Percentiles rank a stretch among this genome's conserved stretches.
Conservation (phyloP, 192 early-diverging fungal genomes). For the Thoreauomyces humboldtii region DNA sequence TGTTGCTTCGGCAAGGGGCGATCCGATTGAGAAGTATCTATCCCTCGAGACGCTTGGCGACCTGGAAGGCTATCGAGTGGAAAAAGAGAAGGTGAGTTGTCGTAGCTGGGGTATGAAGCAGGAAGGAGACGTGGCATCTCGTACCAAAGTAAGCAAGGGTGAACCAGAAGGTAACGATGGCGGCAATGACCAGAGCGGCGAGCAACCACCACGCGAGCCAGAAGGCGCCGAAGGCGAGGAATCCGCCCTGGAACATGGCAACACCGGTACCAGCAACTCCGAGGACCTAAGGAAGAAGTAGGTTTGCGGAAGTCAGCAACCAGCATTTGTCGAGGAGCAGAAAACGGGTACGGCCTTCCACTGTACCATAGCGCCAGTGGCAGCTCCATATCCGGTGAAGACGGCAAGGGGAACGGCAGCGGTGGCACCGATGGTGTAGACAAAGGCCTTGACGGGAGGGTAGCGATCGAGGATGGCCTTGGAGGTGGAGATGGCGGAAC, state of each 20-base stretch:
- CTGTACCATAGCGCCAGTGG: constrained; percentile 25
- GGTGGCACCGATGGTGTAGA: constrained; percentile 31
- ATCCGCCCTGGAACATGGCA: constrained; percentile 39
- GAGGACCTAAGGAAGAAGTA: too few species aligned
- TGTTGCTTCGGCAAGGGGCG: too few species aligned
- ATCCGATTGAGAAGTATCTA: too few species aligned
- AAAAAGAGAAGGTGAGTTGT: constrained; percentile 36
- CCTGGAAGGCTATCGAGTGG: constrained; percentile 40
- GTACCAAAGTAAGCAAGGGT: background rate
- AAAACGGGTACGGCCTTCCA: too few species aligned
- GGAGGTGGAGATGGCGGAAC: constrained; percentile 14
- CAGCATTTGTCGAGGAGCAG: too few species aligned
- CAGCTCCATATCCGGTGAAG: constrained; percentile 32
- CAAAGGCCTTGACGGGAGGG: constrained; percentile 44
- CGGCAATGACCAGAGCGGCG: constrained; percentile 35
- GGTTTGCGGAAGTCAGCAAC: too few species aligned
- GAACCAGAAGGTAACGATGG: constrained; percentile 39
- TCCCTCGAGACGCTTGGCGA: constrained; percentile 35
- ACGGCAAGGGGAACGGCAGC: constrained; percentile 33
- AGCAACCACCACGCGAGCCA: constrained; percentile 38
- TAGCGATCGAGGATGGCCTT: constrained; percentile 36
- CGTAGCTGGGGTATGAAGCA: background rate
- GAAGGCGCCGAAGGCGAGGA: constrained; percentile 41
- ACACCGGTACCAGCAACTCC: constrained; percentile 38
- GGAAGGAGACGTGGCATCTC: background rate